Evolutionary conservation across 768 basidiomycete genomes (phyloP), one percentile per base, ranked within the genome.

Genomic region (Hypholoma fasciculare): DNA sequence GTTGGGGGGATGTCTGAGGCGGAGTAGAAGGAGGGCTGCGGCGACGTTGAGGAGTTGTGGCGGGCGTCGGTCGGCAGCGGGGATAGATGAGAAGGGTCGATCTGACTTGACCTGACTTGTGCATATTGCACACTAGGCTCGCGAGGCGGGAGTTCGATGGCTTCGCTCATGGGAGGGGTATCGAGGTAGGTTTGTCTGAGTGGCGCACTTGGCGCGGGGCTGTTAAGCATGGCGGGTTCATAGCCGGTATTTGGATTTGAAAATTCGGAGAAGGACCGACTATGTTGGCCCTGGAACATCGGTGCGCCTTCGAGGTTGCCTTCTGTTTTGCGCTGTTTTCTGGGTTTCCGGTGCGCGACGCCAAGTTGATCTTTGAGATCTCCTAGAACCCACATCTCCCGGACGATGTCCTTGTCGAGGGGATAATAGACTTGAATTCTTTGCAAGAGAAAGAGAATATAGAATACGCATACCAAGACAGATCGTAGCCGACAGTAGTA

Each of bases 361-460:
- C 92, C 92, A 4, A 94, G 77, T 40, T 79, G 84, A 61, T 93
- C 91, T 69, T 94, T 94, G 56, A 94, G 78, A 66, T 93, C 86
- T 3, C 92, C 92, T 57, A 71, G 66, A 4, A 94, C 90, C 92
- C 91, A 94, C 84, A 87, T 89, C 77, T 98, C 96, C 27, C 96
- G 87, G 7, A 98, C 79, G 56, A 98, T 87, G 65, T 97, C 92
- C 69, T 86, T 89, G 78, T 98, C 96, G 16, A 87, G 76, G 2
- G 96, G 95, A 49, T 71, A 74, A 66, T 95, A 97, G 0, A 87
- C 81, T 1, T 55, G 55, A 59, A 43, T 16, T 51, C 50, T 44
- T 14, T 20, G 13, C 42, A 30, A 17, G 14, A 38, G 12, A 34
- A 34, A 34, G 6, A 34, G 30, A 34, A 7, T 34, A 34, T 7